Base-by-base conservation (phyloP, 257 asterid genomes). In the Capsicum chinense region DNA sequence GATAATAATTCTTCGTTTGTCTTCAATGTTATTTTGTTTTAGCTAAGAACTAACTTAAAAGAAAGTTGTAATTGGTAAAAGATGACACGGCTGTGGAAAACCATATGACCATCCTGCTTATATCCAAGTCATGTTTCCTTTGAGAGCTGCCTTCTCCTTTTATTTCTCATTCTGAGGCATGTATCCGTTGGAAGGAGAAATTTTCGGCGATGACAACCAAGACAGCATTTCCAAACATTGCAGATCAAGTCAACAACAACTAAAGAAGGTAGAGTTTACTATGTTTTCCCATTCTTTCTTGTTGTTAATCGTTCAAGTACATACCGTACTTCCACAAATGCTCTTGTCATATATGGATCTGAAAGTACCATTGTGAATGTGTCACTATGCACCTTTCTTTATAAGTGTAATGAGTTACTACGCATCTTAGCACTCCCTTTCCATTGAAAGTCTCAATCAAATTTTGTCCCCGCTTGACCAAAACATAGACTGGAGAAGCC, bases 31-130 rank as follows among this genome's bases (percentile, higher is more conserved):
- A 76, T 50, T 76, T 52, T 50, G 13, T 52, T 52, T 21, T 52
- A 62, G 62, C 6, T 50, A 76, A 76, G 26, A 76, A 21, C 48
- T 48, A 48, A 19, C 59, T 76, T 54, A 54, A 33, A 50, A 35
- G 44, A 78, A 78, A 13, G 48, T 5, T 78, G 64, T 54, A 78
- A 54, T 14, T 52, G 60, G 63, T 26, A 52, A 54, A 54, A 26
- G 81, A 78, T 54, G 64, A 5, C 81, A 13, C 26, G 15, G 63
- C 47, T 50, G 63, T 52, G 63, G 63, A 50, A 73, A 73, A 17
- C 81, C 63, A 76, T 76, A 76, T 76, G 62, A 52, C 48, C 81
- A 52, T 76, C 81, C 81, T 26, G 81, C 81, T 78, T 54, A 78
- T 78, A 52, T 78, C 11, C 64, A 78, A 21, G 47, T 52, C 63